Conservation (phyloP, 805 yeast species). For the Danielia oregonensis region DNA sequence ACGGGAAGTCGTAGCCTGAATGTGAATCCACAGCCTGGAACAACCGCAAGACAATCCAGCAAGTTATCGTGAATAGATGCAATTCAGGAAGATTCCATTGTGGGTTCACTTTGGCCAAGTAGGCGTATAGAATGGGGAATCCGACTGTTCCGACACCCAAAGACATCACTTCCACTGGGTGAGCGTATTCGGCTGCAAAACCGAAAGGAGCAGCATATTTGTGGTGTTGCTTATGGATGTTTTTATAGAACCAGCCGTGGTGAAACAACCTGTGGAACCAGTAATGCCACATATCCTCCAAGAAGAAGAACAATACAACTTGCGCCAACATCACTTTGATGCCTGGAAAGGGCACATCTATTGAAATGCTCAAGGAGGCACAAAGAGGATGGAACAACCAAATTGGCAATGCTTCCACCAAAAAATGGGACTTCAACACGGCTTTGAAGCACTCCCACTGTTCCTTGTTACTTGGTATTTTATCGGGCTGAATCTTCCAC, state of each 20-base stretch:
- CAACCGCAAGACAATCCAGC: conserved; percentile 51
- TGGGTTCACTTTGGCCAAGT: conserved; percentile 29
- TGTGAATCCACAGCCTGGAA: conserved; percentile 61
- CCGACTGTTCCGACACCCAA: conserved; percentile 61
- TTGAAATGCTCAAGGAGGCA: conserved; percentile 44
- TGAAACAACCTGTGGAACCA: conserved; percentile 58
- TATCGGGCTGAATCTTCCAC: conserved; percentile 53
- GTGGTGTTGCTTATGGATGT: conserved; percentile 59
- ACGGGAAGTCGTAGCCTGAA: conserved; percentile 61
- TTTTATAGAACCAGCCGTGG: conserved; percentile 52
- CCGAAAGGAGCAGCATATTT: conserved; percentile 63
- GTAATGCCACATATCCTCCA: conserved; percentile 60
- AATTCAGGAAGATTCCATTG: conserved; percentile 20
- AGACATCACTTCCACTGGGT: conserved; percentile 54
- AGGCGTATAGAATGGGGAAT: conserved; percentile 53
- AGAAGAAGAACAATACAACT: conserved; percentile 46
- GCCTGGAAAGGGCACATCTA: conserved; percentile 52
- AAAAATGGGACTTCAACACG: conserved; percentile 52
- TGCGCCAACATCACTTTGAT: conserved; percentile 39
- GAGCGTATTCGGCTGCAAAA: conserved; percentile 59
- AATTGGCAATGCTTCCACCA: conserved; percentile 59
- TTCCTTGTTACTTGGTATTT: conserved; percentile 50
- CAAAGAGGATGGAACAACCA: conserved; percentile 63
- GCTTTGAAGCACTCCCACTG: conserved; percentile 62
- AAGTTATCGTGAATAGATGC: conserved; percentile 51